phyloP scores from a whole-genome alignment of 2,329 filamentous ascomycete genomes.

The Fusarium brachygibbosum region DNA sequence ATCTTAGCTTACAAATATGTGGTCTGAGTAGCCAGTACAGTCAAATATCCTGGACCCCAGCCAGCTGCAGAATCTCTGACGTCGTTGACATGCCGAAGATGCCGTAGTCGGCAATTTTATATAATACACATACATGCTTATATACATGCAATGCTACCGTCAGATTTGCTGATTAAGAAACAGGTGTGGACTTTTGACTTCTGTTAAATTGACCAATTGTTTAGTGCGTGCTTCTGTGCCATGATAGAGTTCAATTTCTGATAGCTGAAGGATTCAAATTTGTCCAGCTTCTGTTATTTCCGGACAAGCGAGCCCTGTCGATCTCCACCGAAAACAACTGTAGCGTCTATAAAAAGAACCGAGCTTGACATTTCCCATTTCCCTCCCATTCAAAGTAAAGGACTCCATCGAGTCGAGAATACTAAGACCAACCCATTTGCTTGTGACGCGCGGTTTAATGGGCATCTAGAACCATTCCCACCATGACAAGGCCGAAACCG shows the following conservation, averaged over 20 bases:
- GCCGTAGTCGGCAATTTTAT: not conserved
- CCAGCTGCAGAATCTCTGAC: not conserved
- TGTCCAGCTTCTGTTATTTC: not conserved
- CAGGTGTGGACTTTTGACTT: no score
- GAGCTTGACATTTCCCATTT: fast-evolving
- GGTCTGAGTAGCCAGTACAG: no score
- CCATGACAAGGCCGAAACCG: constrained; percentile 12
- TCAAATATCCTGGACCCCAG: not conserved
- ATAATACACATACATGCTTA: not conserved
- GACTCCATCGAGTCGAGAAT: not conserved
- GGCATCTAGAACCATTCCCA: constrained; percentile 10
- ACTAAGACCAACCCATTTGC: not conserved
- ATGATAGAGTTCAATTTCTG: not conserved
- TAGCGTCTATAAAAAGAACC: constrained; percentile 6
- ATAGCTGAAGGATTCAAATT: not conserved
- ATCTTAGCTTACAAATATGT: not conserved
- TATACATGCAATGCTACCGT: not conserved
- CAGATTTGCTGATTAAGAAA: not conserved
- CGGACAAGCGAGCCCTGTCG: not conserved
- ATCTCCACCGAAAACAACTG: not conserved
- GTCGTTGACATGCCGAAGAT: constrained; percentile 3
- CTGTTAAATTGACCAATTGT: not conserved
- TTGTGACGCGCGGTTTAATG: no score
- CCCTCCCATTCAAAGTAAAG: not conserved
- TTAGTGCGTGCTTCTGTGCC: not conserved